A percentile compares a stretch with the other conserved stretches of the same genome.
phyloP scores from a whole-genome alignment of 805 yeast species.

The Blastobotrys muscicola region DNA sequence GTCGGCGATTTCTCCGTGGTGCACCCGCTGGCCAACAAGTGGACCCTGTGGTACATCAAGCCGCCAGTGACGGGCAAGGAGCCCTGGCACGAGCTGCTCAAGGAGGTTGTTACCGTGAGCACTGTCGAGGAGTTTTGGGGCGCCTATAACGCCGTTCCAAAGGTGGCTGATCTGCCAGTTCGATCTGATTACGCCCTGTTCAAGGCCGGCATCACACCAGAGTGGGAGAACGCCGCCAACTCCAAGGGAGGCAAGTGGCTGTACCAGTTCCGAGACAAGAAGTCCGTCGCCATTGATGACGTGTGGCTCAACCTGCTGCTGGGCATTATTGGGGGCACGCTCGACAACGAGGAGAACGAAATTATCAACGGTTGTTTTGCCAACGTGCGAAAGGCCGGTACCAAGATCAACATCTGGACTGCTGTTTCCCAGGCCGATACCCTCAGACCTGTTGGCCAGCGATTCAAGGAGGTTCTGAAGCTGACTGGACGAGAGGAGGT shows the following conservation, averaged over 20 bases:
- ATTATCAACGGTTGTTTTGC: slow-evolving; percentile 93
- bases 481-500: slow-evolving; percentile 64
- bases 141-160: slow-evolving; percentile 84
- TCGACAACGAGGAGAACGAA: slow-evolving; percentile 72
- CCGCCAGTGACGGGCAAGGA: slow-evolving; percentile 69
- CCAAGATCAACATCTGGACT: slow-evolving; percentile 91
- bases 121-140: slow-evolving; percentile 99
- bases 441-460: slow-evolving; percentile 70
- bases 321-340: slow-evolving; percentile 90
- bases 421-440: slow-evolving; percentile 55
- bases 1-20: slow-evolving; percentile 47
- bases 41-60: slow-evolving; percentile 98
- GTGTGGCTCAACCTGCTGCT: slow-evolving; percentile 69
- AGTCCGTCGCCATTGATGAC: slow-evolving; percentile 57
- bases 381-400: slow-evolving; percentile 72
- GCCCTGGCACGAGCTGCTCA: slow-evolving; percentile 86
- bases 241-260: slow-evolving; percentile 93
- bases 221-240: slow-evolving; percentile 93
- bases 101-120: slow-evolving; percentile 83
- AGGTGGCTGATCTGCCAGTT: slow-evolving; percentile 80
- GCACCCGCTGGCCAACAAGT: slow-evolving; percentile 82
- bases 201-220: slow-evolving; percentile 90
- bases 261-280: slow-evolving; percentile 33
- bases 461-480: slow-evolving; percentile 76
- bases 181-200: slow-evolving; percentile 93